Evolutionary conservation across 2,329 filamentous ascomycete species (phyloP), one percentile per base, ranked within the genome.

Genomic region (Onygenales sp.): DNA sequence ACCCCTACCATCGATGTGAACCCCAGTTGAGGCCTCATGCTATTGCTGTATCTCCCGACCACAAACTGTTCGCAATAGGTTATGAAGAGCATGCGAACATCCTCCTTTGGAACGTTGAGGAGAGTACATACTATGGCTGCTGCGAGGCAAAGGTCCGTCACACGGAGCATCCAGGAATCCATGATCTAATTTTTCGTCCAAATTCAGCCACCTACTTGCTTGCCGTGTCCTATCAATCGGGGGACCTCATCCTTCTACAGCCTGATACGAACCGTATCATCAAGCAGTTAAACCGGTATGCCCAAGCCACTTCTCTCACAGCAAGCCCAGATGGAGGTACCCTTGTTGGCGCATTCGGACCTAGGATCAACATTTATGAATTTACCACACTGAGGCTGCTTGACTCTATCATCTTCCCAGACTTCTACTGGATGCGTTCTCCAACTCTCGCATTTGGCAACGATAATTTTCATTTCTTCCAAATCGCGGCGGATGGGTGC

Each of bases 401-500:
- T 21, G 67, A 65, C 49, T 51, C 17, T 17, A 17, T 56, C 14
- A 57, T 67, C 45, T 61, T 58, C 40, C 61, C 62, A 2, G 53
- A 53, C 17, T 56, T 60, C 32, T 59, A 56, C n/a, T 17, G 17
- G 59, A 58, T 44, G 65, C 70, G 54, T 66, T 63, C 47, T 57
- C 64, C 32, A 56, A 17, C 17, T 17, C 17, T 72, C 3, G 54
- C 57, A n/a, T 71, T 70, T 43, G 57, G 58, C 34, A 56, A 51
- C 40, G 67, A 73, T 51, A 59, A 62, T 51, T 58, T 65, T 11
- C 65, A 57, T n/a, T 59, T 73, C 52, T 57, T 60, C 4, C 70
- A 73, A 52, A 64, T 71, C 27, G 56, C 68, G 54, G 65, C 63
- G 3, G 53, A 61, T 1, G 65, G 69, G 51, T 71, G 67, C 57